Evolutionary conservation across 2,329 filamentous ascomycete species (phyloP), one percentile per base, ranked within the genome.

Genomic region (Aureobasidium sp.): DNA sequence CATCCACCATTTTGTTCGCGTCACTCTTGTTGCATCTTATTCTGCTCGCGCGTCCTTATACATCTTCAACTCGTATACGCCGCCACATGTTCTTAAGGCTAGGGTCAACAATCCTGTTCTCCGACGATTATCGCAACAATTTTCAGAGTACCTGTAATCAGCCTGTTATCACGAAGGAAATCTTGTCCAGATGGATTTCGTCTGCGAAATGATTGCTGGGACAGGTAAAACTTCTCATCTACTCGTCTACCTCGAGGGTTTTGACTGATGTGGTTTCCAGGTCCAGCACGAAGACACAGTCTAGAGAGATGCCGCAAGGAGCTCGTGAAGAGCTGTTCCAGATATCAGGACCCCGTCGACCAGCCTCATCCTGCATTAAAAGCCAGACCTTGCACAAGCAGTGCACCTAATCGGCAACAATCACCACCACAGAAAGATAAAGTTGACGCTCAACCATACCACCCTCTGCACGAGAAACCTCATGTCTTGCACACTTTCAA

Each of bases 171-270:
- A n/a, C n/a, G n/a, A n/a, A n/a, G n/a, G n/a, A n/a, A n/a, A n/a
- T 6, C 27, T 29, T 29, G 27, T 6, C 6, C 6, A n/a, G 16
- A 49, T 49, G 45, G 45, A 49, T 12, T 22, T 11, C 24, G 5
- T 49, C 45, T 49, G 39, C 19, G 48, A 51, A 19, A 41, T 24
- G 27, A 51, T 51, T 41, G 48, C 48, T n/a, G 48, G 48, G 2
- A 40, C 29, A 41, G 48, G 48, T 51, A 16, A 32, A n/a, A 25
- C 11, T n/a, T 2, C 10, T 21, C 10, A 16, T 3, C 8, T 12
- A 25, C 42, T 2, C 3, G 14, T 7, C 2, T 7, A 32, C 3
- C 7, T 10, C 14, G 24, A n/a, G 11, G 3, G 8, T 30, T 17
- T 27, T 7, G 17, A 41, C 19, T 34, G 6, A 16, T 10, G 4